Conservation (phyloP, 2,329 filamentous ascomycete species). For the Gyromitra esculenta region DNA sequence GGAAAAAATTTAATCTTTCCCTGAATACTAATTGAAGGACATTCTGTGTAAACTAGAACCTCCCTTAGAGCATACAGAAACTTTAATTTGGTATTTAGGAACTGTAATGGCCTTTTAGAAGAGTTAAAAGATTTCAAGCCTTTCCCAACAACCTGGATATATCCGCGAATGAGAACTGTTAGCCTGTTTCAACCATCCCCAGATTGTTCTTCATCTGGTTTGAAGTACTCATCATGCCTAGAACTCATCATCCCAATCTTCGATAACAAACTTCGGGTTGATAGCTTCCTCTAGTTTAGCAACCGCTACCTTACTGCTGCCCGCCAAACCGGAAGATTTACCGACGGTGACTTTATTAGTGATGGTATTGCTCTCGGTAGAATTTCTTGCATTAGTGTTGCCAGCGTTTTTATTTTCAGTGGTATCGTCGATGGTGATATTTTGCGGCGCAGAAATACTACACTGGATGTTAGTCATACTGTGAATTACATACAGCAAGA, state of each 20-base stretch:
- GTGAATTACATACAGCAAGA: neutral
- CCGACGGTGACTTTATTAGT: neutral
- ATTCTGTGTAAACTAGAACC: neutral
- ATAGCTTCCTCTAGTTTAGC: neutral
- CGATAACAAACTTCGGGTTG: neutral
- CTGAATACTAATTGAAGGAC: neutral
- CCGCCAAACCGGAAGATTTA: neutral
- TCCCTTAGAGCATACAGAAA: neutral
- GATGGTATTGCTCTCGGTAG: too few relatives aligned
- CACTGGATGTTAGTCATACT: neutral
- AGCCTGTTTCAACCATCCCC: neutral
- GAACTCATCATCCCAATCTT: constrained; percentile 28
- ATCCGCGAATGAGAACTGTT: neutral
- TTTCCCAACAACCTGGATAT: neutral
- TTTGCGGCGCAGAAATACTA: neutral
- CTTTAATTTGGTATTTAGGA: neutral
- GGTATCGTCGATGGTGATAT: neutral
- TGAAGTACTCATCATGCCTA: neutral
- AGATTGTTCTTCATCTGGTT: too few relatives aligned
- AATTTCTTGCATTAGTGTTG: too few relatives aligned
- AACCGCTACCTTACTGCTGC: neutral
- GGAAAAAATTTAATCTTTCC: too few relatives aligned
- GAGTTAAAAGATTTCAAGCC: too few relatives aligned
- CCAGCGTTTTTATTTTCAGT: too few relatives aligned
- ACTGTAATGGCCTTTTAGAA: neutral